Base-by-base conservation (phyloP, 768 basidiomycete genomes). In the Tephrocybe sp. region DNA sequence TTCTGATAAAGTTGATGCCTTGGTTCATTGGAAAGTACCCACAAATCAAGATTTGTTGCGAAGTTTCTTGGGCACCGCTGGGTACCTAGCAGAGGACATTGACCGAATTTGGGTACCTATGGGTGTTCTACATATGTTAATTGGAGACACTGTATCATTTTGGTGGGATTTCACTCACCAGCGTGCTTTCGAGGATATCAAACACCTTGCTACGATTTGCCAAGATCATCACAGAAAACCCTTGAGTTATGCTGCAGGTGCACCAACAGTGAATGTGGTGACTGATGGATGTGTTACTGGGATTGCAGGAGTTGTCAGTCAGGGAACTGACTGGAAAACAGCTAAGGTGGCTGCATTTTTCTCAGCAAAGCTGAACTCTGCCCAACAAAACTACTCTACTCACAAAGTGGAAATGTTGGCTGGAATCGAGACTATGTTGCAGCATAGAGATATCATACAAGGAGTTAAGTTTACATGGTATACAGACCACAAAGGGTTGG, bases 381-480 rank as follows among this genome's bases (percentile, higher is more conserved):
- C 69, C 1, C 55, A 56, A 30, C 49, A 18, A n/a, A 64, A 68
- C 22, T 71, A 72, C 69, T n/a, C 34, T 5, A n/a, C 16, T 5
- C 34, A 35, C 34, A 15, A 35, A 35, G 16, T 35, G 5, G 34
- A 53, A 58, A 63, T 15, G 70, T 16, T 35, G 34, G 34, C 15
- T 70, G 39, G 51, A 67, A 42, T 38, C 68, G 1, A 35, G 15
- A 35, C 34, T 5, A 35, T 73, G 52, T 44, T 60, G n/a, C 44
- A 55, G 0, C 61, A 64, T 27, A 26, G 51, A 0, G 58, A 62
- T 13, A 47, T 64, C 1, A 45, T 69, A 9, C 60, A 62, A 8
- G 69, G 69, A 0, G 35, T 37, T 0, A 44, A 37, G 1, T 70
- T 70, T 11, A 30, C 30, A 0, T 62, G 66, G 49, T 30, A 7